These are phyloP conservation scores for Cordyceps farinosa DNA, from an alignment of 2,329 filamentous ascomycete genomes.

Conservation along the genomic window DNA sequence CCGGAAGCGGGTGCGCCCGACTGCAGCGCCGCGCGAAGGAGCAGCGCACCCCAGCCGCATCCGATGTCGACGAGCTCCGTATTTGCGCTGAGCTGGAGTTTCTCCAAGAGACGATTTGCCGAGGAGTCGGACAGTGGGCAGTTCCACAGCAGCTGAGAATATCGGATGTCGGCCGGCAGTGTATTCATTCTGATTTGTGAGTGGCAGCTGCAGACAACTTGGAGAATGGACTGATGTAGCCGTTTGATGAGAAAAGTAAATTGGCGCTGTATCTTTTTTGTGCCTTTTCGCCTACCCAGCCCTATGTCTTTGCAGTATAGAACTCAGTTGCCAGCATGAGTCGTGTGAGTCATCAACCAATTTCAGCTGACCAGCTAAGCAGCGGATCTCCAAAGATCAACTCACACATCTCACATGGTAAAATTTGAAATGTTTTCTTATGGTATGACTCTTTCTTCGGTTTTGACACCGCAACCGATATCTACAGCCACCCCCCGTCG, in stretches of 20 bases:
- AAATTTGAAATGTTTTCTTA: neutral
- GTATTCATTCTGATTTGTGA: neutral
- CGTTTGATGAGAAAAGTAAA: too few relatives aligned
- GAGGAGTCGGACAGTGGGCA: slow-evolving; percentile 1
- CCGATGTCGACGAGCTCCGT: slow-evolving; percentile 19
- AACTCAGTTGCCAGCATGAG: too few relatives aligned
- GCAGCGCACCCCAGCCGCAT: slow-evolving; percentile 22
- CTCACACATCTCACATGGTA: neutral
- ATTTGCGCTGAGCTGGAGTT: neutral
- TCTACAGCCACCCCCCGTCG: slow-evolving; percentile 41
- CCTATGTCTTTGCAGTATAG: too few relatives aligned
- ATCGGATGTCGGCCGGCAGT: neutral
- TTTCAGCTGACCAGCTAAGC: neutral
- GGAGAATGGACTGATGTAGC: neutral
- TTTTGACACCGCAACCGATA: neutral
- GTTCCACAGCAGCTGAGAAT: slow-evolving; percentile 12
- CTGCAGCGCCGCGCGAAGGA: slow-evolving; percentile 13
- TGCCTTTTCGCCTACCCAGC: too few relatives aligned
- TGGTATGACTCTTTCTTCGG: neutral
- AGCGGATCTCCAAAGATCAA: neutral
- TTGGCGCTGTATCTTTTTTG: too few relatives aligned
- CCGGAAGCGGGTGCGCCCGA: slow-evolving; percentile 5
- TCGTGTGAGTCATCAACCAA: neutral
- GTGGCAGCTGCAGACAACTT: neutral
- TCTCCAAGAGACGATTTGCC: neutral